A percentile compares a stretch with the other conserved stretches of the same genome.
phyloP scores from a whole-genome alignment of 306 rosid genomes.

The Dalbergia oliveri region DNA sequence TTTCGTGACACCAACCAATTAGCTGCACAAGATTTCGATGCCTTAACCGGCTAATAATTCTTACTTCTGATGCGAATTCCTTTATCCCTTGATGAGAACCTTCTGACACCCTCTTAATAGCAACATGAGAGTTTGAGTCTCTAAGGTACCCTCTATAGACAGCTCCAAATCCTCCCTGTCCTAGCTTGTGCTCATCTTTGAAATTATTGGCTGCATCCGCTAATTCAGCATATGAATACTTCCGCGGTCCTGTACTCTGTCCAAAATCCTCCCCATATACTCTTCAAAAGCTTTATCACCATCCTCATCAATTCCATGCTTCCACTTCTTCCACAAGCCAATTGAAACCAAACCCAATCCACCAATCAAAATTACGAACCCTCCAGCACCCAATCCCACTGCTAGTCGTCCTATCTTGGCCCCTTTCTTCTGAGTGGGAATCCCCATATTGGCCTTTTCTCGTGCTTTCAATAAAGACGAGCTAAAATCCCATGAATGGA shows the following conservation, averaged over 20 bases:
- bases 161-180: conserved; percentile 50
- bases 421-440: conserved; percentile 5
- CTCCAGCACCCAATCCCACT: conserved; percentile 40
- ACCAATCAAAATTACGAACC: conserved; percentile 8
- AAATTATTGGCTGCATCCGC: conserved; percentile 43
- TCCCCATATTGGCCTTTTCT: not conserved
- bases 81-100: conserved; percentile 38
- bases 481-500: conserved; percentile 44
- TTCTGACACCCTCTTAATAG: conserved; percentile 46
- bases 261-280: conserved; percentile 50
- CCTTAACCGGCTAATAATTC: conserved; percentile 49
- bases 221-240: conserved; percentile 30
- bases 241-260: conserved; percentile 26
- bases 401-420: not conserved
- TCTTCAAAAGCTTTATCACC: conserved; percentile 38
- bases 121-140: conserved; percentile 14
- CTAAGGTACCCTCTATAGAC: conserved; percentile 41
- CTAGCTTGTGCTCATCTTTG: conserved; percentile 38
- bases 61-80: conserved; percentile 39
- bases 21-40: conserved; percentile 51
- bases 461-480: conserved; percentile 41
- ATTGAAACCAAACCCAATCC: not conserved
- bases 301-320: conserved; percentile 25
- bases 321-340: conserved; percentile 34
- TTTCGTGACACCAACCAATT: conserved; percentile 51